Conservation (phyloP, 345 rosid genomes). For the Populus deltoides region DNA sequence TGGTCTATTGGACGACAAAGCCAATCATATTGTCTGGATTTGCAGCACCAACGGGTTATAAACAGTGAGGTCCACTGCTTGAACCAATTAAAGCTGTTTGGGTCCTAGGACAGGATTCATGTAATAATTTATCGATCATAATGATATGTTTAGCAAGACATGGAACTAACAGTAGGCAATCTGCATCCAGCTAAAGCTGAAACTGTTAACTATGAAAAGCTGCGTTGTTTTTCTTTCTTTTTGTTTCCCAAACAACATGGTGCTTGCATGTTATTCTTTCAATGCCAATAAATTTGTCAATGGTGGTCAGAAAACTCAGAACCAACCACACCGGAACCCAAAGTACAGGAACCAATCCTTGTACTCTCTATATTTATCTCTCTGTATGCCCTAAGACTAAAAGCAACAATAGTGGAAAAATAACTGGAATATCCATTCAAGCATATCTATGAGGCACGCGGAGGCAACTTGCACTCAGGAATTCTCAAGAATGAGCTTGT, state of each 20-base stretch:
- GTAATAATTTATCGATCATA: too few relatives aligned
- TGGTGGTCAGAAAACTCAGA: too few relatives aligned
- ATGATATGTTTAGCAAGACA: neutral
- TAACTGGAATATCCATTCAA: neutral
- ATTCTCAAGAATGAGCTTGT: neutral
- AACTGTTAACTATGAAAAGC: neutral
- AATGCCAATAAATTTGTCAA: neutral
- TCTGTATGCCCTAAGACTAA: neutral
- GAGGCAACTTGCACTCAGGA: neutral
- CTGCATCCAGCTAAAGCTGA: neutral
- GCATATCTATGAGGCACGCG: neutral
- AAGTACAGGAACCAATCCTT: too few relatives aligned
- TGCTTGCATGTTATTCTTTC: too few relatives aligned
- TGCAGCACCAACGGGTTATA: too few relatives aligned
- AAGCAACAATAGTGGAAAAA: neutral
- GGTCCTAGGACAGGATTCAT: too few relatives aligned
- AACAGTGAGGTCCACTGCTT: slow-evolving; percentile 45
- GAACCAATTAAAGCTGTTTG: slow-evolving; percentile 13
- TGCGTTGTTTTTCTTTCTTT: neutral
- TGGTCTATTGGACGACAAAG: slow-evolving; percentile 25
- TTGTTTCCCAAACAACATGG: neutral
- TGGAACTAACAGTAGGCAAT: too few relatives aligned
- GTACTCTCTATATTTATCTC: too few relatives aligned
- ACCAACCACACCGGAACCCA: too few relatives aligned
- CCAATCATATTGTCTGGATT: slow-evolving; percentile 10